Evolutionary conservation across 2,329 filamentous ascomycete genomes (phyloP), one percentile per base, ranked within the genome.

Genomic region (Epichloe hybrida): DNA sequence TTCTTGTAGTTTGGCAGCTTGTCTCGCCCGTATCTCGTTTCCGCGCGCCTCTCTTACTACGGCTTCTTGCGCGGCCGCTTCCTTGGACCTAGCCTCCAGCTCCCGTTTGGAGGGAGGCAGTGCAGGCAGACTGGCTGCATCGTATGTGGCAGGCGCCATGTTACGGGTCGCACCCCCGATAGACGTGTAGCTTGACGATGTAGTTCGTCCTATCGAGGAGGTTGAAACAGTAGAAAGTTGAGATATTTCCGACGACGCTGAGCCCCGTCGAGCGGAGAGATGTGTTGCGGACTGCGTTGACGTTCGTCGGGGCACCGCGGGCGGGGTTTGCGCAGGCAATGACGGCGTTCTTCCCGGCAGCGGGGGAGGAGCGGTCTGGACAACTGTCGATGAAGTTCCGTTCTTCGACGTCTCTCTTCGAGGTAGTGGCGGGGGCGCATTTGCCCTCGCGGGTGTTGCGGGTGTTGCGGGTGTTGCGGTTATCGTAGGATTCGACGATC

Each of bases 241-340:
- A 2, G 79, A 82, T 12, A 73, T 58, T 34, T 78, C 77, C 2
- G 80, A 83, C 0, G 79, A 76, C 41, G 74, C 74, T 17, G 80
- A 83, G 46, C 70, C 75, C 50, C 76, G 72, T 23, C 79, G 71
- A 5, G 64, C 64, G 21, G 62, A 62, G 36, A 74, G 61, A 13
- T 64, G 49, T 35, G 50, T 62, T 3, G 55, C 56, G 8, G 64
- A 62, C 53, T 76, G 71, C 6, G 68, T 62, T 2, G 74, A 74
- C 2, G 72, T 62, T 27, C 71, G 71, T 34, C 78, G 72, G 15
- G 75, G 68, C 13, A 78, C 75, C 17, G 80, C 62, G 31, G 70
- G 67, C 7, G 77, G 77, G 4, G 69, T 67, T 49, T 66, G 53
- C 65, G 65, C 13, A 34, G 62, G 61, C 38, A 53, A 51, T 12